Evolutionary conservation across 1,284 basidiomycete genomes (phyloP), one percentile per base, ranked within the genome.

Genomic region (Heliocybe sulcata): DNA sequence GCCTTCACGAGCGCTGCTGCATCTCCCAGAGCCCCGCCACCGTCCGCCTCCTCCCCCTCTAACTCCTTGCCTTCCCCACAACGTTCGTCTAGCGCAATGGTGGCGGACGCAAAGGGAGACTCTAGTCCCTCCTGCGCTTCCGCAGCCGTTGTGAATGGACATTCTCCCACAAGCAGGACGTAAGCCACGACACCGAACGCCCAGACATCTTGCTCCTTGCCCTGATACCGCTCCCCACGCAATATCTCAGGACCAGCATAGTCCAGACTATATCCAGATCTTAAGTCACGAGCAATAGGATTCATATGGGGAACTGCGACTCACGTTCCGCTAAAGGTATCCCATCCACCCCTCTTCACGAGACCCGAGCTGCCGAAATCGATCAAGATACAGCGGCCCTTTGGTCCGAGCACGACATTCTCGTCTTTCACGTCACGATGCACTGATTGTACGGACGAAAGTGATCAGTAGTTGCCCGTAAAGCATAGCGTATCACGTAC

Each of bases 371-470:
- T 92, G 61, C 94, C 94, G 69, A 98, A 98, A 69, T 99, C 96
- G 68, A 99, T 99, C 61, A 99, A 72, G 69, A 98, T 90, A 64
- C 91, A 94, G 65, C 84, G 79, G 33, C 85, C 88, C 57, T 77
- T 70, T 45, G 80, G 77, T 3, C 87, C 89, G 49, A 92, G 77
- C 27, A 92, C 85, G 35, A 99, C 94, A 67, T 99, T 99, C 71
- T 99, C 96, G 65, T 99, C 96, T 72, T 99, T 99, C 71, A 99
- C 87, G 67, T 99, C 97, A 58, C 96, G 92, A 72, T 99, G 96
- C 6, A 99, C 95, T 83, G 79, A 19, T 57, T 54, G 56, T 45
- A 52, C 56, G 55, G 52, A 58, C 52, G 31, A 56, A n/a, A 55
- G 22, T 38, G 29, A 53, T 53, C 49, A 42, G 16, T 42, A 16